Evolutionary conservation across 768 basidiomycete genomes (phyloP), one percentile per base, ranked within the genome.

Genomic region (Panaeolus papilionaceus): DNA sequence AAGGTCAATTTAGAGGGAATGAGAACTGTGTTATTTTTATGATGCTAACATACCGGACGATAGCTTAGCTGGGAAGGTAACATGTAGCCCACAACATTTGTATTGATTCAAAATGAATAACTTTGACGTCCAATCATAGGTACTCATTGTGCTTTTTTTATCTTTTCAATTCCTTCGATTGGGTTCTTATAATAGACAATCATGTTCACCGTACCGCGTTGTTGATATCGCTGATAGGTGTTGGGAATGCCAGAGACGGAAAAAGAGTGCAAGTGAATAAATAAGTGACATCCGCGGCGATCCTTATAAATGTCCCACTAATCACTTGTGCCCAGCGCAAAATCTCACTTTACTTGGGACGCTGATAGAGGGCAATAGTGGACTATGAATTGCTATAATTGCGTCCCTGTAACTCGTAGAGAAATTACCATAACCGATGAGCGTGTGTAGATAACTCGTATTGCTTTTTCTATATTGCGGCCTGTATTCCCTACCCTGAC

Each of bases 1-100:
- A 58, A 58, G 54, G 33, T 58, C 54, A 58, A 58, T 58, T 58
- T 33, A 58, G 54, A 58, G 54, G 54, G 33, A 33, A 58, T 58
- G 28, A 33, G 54, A 58, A 58, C 14, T 23, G 28, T 14, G 54
- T 58, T 58, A 58, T 58, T 58, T 58, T 58, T 33, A 28, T 28
- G 28, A 58, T 58, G 16, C 54, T 26, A 33, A 58, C 54, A 58
- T 58, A 2, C 33, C 33, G 33, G 26, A 37, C 54, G 33, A 3
- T 58, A 20, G 54, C 14, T 33, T 12, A 33, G 54, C 54, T 58
- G 33, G 54, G 54, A 58, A 58, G n/a, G 26, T 18, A 58, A 58
- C 54, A 58, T 33, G 54, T 33, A 11, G 54, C 54, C 54, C 54
- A 58, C 28, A 58, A 16, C 28, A 58, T 33, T 58, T 58, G 54